Evolutionary conservation across 805 yeast genomes (phyloP).

Genomic region (Ogataea polymorpha): DNA sequence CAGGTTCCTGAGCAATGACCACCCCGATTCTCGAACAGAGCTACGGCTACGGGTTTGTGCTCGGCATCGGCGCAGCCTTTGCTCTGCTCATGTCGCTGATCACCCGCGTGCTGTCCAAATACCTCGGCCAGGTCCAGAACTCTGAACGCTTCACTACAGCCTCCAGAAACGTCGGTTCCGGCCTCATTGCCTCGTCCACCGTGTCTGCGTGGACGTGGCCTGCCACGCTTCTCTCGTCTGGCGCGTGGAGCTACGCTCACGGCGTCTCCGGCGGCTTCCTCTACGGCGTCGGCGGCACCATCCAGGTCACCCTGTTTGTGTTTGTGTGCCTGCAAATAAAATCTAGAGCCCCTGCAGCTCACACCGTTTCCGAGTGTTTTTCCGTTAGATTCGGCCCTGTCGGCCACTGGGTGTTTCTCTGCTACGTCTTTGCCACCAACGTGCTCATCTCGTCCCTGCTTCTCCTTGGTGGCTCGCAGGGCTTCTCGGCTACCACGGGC

Average conservation of each 20-base stretch:
- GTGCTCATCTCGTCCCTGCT: slow-evolving; percentile 29
- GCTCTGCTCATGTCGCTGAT: slow-evolving; percentile 28
- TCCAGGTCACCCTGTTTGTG: slow-evolving; percentile 29
- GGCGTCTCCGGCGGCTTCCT: slow-evolving; percentile 28
- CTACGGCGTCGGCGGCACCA: slow-evolving; percentile 29
- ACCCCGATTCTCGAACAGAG: slow-evolving; percentile 2
- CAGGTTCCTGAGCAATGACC: neutral
- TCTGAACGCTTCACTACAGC: slow-evolving; percentile 28
- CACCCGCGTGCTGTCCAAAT: slow-evolving; percentile 20
- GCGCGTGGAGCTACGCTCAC: slow-evolving; percentile 23
- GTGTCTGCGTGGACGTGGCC: slow-evolving; percentile 33
- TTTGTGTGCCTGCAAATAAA: slow-evolving; percentile 30
- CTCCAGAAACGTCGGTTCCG: slow-evolving; percentile 16
- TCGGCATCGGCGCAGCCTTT: slow-evolving; percentile 33
- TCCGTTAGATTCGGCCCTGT: slow-evolving; percentile 30
- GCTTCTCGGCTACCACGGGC: slow-evolving; percentile 6
- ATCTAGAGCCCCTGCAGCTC: slow-evolving; percentile 27
- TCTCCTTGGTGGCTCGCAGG: slow-evolving; percentile 24
- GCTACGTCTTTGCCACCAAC: slow-evolving; percentile 17
- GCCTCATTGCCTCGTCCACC: slow-evolving; percentile 21
- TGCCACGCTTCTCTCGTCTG: slow-evolving; percentile 27
- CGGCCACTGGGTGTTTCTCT: slow-evolving; percentile 13
- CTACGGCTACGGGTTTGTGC: slow-evolving; percentile 32
- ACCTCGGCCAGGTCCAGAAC: slow-evolving; percentile 18
- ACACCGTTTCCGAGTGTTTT: slow-evolving; percentile 32